Base-by-base conservation (phyloP, 1,284 basidiomycete genomes). In the Ganoderma meredithae region DNA sequence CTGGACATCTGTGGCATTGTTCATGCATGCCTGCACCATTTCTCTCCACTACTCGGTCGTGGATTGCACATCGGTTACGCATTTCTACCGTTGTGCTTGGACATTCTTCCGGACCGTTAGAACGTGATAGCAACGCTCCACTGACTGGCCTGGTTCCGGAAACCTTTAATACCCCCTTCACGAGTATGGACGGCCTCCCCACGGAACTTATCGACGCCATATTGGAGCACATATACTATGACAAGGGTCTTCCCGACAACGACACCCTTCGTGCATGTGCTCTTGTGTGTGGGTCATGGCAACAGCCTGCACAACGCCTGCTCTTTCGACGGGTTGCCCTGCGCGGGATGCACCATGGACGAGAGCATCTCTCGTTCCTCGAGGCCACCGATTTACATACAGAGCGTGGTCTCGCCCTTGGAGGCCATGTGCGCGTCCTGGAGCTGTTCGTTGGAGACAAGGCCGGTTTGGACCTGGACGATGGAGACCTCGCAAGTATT, bases 121-220 rank as follows among this genome's bases (percentile, higher is more conserved):
- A 39, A 39, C 36, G 7, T 39, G 36, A 8, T 39, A 17, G 27
- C 19, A 19, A 62, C 10, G 39, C 43, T 31, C 36, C 36, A 55
- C 27, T 55, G 15, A 55, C 52, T 15, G 4, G 10, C 25, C 25
- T 62, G 41, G 36, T 63, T 44, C 8, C 31, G 31, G 4, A 19
- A 19, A 22, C 19, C 6, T n/a, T 10, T 10, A 36, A 36, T 8
- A 22, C 33, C 19, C 36, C 33, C 17, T 17, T 41, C 25, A 15
- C 25, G n/a, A 25, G 25, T 36, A 72, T 72, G 71, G 58, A 52
- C 9, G 17, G 27, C 15, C 68, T 84, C 33, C 83, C 82, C 0
- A 64, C 73, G 27, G 83, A 84, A 62, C 73, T 89, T 60, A 81
- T 86, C 25, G 78, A 84, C 33, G 79, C 77, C 72, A 82, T 90